Base-by-base conservation (phyloP, 768 basidiomycete genomes). In the Suillus subaureus region DNA sequence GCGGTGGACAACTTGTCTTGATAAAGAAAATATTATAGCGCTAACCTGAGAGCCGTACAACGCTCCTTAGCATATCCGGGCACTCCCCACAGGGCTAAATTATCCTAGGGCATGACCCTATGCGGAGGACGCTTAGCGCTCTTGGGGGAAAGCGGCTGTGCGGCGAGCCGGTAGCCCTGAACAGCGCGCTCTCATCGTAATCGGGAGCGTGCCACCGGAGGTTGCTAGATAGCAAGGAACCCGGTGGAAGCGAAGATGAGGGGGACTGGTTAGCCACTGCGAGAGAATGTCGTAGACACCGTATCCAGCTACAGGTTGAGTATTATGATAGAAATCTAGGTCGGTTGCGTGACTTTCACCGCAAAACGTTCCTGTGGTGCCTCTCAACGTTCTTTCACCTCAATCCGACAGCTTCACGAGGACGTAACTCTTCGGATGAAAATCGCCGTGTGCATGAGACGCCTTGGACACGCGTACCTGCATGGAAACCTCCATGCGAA, bases 401-500 rank as follows among this genome's bases (percentile, higher is more conserved):
- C 51, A 52, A 31, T 52, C 21, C 54, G 21, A 55, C 31, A 13
- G 33, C 6, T 33, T 35, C 21, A 31, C 33, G 21, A 7, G 54
- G 12, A 55, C 31, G 33, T 55, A 55, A 55, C 21, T 33, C 12
- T 35, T 55, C 31, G 54, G 31, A 55, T n/a, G 52, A 31, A 55
- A 55, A 55, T 11, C 33, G 33, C 54, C 54, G 54, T 55, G 54
- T 35, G 33, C 33, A 55, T n/a, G 54, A n/a, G 49, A 51, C 31
- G 21, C 33, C 18, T 55, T 35, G 54, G 21, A 7, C 33, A n/a
- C 12, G 33, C 33, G 54, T 55, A 35, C 54, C 33, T 55, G 51
- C 28, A 52, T 1, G 16, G 28, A 28, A 52, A 26, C 15, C 18
- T 55, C 5, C 54, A 55, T 55, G 54, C 31, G 54, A 55, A 55